phyloP scores from a whole-genome alignment of 2,329 filamentous ascomycete genomes.

The Proliferodiscus dingleyae region DNA sequence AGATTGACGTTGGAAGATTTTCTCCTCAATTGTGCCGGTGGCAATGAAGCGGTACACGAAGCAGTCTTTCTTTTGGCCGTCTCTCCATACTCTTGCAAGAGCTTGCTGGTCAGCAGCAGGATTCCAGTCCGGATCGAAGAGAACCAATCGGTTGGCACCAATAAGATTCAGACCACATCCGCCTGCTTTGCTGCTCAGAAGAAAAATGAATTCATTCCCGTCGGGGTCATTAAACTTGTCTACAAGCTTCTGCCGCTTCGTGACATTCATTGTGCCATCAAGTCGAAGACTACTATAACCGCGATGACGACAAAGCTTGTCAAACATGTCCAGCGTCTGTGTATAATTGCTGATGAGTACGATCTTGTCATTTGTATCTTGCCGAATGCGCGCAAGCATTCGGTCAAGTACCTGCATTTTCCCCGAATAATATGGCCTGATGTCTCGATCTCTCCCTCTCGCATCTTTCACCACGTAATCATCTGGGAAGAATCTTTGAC shows the following conservation, averaged over 20 bases:
- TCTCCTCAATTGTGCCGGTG: conserved; percentile 96
- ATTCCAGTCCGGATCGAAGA: conserved; percentile 98
- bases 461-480: conserved; percentile 86
- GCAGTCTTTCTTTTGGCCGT: conserved; percentile 98
- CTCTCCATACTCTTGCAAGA: conserved; percentile 94
- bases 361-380: conserved; percentile 98
- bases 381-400: conserved; percentile 92
- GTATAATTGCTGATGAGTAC: conserved; percentile 99
- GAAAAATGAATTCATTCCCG: conserved; percentile 84
- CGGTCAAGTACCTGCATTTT: conserved; percentile 98
- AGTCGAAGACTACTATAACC: conserved; percentile 83
- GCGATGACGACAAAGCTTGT: conserved; percentile 78
- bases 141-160: conserved; percentile 86
- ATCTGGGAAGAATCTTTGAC: conserved; percentile 73
- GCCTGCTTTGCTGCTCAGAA: conserved; percentile 95
- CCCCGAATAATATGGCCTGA: conserved; percentile 94
- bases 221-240: conserved; percentile 96
- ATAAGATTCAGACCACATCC: conserved; percentile 95
- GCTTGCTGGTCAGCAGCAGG: conserved; percentile 97
- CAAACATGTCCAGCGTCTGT: conserved; percentile 90
- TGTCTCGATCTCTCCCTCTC: conserved; percentile 82
- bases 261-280: conserved; percentile 96
- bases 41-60: conserved; percentile 99
- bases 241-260: conserved; percentile 92
- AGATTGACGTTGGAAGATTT: conserved; percentile 97